These are phyloP conservation scores for Stipa capillata DNA, from an alignment of 176 grass and related monocot genomes.

Conservation along the genomic window DNA sequence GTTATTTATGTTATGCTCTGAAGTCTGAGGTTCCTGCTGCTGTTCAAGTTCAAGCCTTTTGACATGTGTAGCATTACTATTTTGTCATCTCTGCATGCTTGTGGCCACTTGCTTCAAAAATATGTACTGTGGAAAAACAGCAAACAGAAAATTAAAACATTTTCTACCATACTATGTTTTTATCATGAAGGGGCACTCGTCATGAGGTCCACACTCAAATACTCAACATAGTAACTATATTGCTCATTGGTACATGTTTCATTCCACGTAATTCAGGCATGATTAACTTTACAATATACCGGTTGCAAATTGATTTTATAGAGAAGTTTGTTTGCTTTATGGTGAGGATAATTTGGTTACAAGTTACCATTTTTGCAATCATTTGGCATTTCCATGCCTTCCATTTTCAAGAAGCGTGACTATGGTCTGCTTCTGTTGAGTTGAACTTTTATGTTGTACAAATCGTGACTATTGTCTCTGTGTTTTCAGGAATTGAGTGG, in stretches of 20 bases:
- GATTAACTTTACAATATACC: background rate
- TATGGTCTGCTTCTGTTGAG: background rate
- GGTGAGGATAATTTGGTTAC: background rate
- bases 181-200: background rate
- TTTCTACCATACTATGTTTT: background rate
- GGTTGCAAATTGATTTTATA: background rate
- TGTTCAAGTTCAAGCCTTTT: background rate
- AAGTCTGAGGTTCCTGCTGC: background rate
- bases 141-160: background rate
- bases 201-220: background rate
- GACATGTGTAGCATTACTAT: background rate
- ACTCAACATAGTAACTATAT: background rate
- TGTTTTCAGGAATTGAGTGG: conserved; percentile 63
- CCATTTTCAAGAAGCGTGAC: conserved; percentile 57
- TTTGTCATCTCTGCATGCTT: background rate
- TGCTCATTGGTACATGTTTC: background rate
- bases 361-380: background rate
- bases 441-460: background rate
- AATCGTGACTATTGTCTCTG: background rate
- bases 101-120: background rate
- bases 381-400: background rate
- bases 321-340: conserved; percentile 14
- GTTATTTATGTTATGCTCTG: background rate
- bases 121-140: background rate
- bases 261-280: background rate